phyloP scores from a whole-genome alignment of 2,329 filamentous ascomycete species.

The Colletotrichum echinochloae region DNA sequence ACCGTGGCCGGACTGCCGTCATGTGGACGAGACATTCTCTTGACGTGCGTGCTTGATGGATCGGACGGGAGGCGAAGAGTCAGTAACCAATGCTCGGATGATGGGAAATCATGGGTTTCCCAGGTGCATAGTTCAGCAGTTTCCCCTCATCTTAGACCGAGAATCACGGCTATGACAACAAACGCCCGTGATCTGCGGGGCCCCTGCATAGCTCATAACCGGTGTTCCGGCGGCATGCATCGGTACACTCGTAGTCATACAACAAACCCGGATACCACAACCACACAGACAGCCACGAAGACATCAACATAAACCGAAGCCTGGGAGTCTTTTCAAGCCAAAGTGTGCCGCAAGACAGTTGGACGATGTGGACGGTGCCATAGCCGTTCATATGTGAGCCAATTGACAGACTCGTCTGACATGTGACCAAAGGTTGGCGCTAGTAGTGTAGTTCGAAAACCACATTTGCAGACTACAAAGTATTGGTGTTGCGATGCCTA shows the following conservation, averaged over 20 bases:
- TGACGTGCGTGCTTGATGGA: background rate
- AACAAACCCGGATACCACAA: background rate
- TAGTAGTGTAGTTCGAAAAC: background rate
- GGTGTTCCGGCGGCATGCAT: background rate
- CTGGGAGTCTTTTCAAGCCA: background rate
- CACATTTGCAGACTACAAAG: too few relatives aligned
- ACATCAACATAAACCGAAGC: background rate
- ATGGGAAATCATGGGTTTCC: background rate
- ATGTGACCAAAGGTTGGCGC: background rate
- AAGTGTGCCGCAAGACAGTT: background rate
- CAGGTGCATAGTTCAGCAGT: background rate
- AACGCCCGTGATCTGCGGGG: background rate
- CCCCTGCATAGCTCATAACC: background rate
- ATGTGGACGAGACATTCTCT: background rate
- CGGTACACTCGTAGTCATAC: background rate
- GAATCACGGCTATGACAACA: background rate
- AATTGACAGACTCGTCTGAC: background rate
- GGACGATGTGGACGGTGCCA: background rate
- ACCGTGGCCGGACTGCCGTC: slow-evolving; percentile 9
- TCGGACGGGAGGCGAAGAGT: background rate
- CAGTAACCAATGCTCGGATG: background rate
- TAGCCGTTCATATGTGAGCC: background rate
- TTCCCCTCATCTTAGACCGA: slow-evolving; percentile 18
- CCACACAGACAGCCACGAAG: background rate
- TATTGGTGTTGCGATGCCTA: too few relatives aligned